Evolutionary conservation across 371 early-diverging fungal species (phyloP), one percentile per base, ranked within the genome.

Genomic region (Batkoa obscura): DNA sequence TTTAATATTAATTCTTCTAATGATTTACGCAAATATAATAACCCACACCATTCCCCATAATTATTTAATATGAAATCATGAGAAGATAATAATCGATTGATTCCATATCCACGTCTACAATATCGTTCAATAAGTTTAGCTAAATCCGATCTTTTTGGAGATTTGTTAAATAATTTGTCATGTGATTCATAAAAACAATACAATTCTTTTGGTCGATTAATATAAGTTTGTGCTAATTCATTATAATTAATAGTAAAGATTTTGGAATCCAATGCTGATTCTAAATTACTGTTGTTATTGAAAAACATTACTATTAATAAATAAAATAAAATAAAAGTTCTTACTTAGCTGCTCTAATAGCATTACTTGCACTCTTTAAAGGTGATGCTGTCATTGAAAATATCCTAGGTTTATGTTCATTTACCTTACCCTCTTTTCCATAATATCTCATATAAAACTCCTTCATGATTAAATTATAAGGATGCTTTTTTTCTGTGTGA

Each of bases 321-420:
- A 23, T 23, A 23, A 23, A 62, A 62, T 3, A 1, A 23, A 32
- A 13, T 2, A 43, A 42, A 41, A 41, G 5, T 55, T 31, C 55
- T 55, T 55, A 55, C 55, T 5, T 13, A 9, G 58, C 49, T 12
- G 46, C 30, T 3, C 31, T 10, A 50, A 43, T 32, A 15, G 30
- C 48, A 43, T 43, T 13, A 2, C 17, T 23, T 5, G 30, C 42
- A 5, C 74, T 61, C 43, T 75, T 71, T 58, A 79, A 67, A 3
- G 94, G 90, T 3, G 90, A 91, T 1, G 95, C 94, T 0, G 95
- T 92, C 88, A 95, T 86, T 4, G 91, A 91, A 65, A 94, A 88
- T 0, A 94, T 72, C 59, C 80, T 81, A 6, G 94, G 94, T 3
- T 72, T 62, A 46, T 76, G 71, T 23, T 23, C 23, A 23, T 23